Conservation (phyloP, 2,329 filamentous ascomycete genomes). For the Colletotrichum sp. region DNA sequence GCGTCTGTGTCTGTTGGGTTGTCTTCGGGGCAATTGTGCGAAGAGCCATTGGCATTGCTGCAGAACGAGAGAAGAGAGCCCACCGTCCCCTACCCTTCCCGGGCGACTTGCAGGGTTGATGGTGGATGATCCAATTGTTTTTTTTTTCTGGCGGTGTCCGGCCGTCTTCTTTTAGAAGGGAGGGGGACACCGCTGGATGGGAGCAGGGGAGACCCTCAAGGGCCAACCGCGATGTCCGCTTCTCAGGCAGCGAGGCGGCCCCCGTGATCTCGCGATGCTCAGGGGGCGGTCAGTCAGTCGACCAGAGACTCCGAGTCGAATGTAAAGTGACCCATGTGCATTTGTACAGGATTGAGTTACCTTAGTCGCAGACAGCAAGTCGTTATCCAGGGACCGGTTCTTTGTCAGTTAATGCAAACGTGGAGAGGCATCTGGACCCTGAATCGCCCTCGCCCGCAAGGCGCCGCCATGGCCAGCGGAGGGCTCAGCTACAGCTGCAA, state of each 20-base stretch:
- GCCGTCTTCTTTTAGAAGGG: background rate
- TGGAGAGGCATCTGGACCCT: constrained; percentile 1
- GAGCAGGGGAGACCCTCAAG: constrained; percentile 4
- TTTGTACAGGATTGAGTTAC: background rate
- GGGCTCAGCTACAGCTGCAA: background rate
- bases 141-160: background rate
- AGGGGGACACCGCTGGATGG: background rate
- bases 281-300: background rate
- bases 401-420: background rate
- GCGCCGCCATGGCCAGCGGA: background rate
- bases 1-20: background rate
- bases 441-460: background rate
- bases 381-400: background rate
- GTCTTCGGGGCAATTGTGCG: background rate
- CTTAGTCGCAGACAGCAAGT: background rate
- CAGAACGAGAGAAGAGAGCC: background rate
- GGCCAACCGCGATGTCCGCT: background rate
- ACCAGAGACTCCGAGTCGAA: background rate
- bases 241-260: background rate
- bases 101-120: background rate
- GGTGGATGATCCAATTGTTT: background rate
- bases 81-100: background rate
- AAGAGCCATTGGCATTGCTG: background rate
- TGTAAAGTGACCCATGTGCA: background rate
- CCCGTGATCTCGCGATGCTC: constrained; percentile 1